These are phyloP conservation scores for Ceratocystis huliohia DNA, from an alignment of 2,329 filamentous ascomycete species.

Conservation along the genomic window DNA sequence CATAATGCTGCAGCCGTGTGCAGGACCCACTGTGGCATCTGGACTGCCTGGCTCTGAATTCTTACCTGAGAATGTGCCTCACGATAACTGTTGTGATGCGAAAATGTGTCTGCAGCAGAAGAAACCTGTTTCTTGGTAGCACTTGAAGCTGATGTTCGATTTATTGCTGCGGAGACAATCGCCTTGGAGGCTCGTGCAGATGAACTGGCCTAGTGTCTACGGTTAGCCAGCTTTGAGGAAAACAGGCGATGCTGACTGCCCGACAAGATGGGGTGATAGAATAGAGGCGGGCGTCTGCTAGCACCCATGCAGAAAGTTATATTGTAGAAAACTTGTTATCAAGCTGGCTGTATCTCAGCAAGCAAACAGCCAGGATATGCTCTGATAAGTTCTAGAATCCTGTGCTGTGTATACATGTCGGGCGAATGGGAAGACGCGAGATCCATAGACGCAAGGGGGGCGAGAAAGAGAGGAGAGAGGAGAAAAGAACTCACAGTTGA, in stretches of 20 bases:
- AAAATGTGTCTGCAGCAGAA: not conserved
- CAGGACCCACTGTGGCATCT: not conserved
- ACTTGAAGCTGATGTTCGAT: not conserved
- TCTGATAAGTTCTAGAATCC: not conserved
- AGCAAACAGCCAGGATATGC: not conserved
- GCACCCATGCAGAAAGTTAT: no score
- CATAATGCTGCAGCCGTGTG: not conserved
- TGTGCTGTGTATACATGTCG: not conserved
- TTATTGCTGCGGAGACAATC: not conserved
- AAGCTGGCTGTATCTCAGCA: not conserved
- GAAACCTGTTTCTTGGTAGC: not conserved
- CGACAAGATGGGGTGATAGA: no score
- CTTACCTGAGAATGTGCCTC: not conserved
- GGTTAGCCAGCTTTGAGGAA: not conserved
- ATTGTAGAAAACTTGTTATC: not conserved
- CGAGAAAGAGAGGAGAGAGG: not conserved
- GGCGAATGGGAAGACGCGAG: not conserved
- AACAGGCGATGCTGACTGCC: not conserved
- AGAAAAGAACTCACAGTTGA: slow-evolving; percentile 10
- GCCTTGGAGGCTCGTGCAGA: not conserved
- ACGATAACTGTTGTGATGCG: not conserved
- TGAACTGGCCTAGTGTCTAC: not conserved
- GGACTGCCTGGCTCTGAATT: not conserved
- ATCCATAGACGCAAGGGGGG: not conserved
- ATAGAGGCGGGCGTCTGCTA: no score